Evolutionary conservation across 352 stramenopile genomes (phyloP), one percentile per base, ranked within the genome.

Genomic region (Globisporangium rhizosaccharum): DNA sequence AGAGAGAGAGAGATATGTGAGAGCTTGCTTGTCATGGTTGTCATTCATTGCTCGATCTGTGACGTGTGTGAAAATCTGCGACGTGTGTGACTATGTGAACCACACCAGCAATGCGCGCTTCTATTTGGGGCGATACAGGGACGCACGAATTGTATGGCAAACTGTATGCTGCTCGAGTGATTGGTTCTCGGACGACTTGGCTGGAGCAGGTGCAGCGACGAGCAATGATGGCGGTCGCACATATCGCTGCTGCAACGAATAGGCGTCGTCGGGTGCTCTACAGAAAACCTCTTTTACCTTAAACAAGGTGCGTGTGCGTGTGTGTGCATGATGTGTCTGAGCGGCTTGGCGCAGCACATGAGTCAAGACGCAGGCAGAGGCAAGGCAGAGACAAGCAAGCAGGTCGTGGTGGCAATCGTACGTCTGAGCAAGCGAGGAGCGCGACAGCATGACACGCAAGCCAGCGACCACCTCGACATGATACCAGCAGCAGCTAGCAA

Each of bases 231-330:
- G 36, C 41, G 9, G 11, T 20, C 12, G 55, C 41, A 33, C 51
- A 57, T 37, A 62, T 56, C 49, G 44, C 39, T 61, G 59, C 61
- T 67, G 67, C 67, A 80, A 74, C 70, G 62, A 69, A 67, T 60
- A 86, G 83, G 86, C 83, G 78, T 85, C 77, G 80, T 92, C 83
- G 79, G 80, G 82, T 88, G 71, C 58, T 67, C 51, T 53, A 51
- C 51, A 63, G 58, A 65, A 58, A 55, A 62, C 72, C 69, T 85
- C 72, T 82, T 80, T 87, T 90, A 86, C 83, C 83, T 92, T 92
- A 92, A 92, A 90, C 79, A 92, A 92, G 83, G 83, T 92, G 66
- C 62, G 80, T 82, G 44, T 26, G 28, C 57, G 26, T 48, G 39
- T 30, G 53, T 30, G 9, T 59, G 30, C n/a, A 30, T 47, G 39